These are phyloP conservation scores for Boletus eberwhitei DNA, from an alignment of 768 basidiomycete genomes.

Conservation along the genomic window DNA sequence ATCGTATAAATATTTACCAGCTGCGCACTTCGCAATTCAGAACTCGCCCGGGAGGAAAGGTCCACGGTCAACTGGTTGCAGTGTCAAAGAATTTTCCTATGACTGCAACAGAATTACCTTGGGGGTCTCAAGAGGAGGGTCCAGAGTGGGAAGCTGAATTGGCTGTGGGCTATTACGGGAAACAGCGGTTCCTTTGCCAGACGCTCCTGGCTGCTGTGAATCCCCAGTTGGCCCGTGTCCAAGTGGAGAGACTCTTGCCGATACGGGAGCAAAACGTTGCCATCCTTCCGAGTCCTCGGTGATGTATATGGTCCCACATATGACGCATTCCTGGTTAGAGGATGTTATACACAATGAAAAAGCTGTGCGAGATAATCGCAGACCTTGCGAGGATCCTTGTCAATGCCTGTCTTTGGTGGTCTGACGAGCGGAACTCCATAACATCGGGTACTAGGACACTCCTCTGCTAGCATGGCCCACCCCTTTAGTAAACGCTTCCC, in stretches of 20 bases:
- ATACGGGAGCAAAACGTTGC: constrained; percentile 40
- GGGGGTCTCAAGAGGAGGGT: constrained; percentile 27
- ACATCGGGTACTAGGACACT: constrained; percentile 68
- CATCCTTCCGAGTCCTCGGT: constrained; percentile 53
- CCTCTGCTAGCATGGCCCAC: constrained; percentile 89
- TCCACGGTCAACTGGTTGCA: constrained; percentile 21
- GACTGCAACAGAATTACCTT: constrained; percentile 21
- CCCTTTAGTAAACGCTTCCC: constrained; percentile 74
- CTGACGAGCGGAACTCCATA: constrained; percentile 83
- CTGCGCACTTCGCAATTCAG: constrained; percentile 18
- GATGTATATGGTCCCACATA: constrained; percentile 63
- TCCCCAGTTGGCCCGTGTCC: constrained; percentile 2
- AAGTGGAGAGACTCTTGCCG: constrained; percentile 3
- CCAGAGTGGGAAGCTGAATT: constrained; percentile 32
- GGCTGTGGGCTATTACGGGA: constrained; percentile 27
- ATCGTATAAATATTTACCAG: constrained; percentile 8
- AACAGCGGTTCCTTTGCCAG: constrained; percentile 10
- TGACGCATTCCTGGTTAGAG: constrained; percentile 67
- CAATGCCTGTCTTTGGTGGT: constrained; percentile 60
- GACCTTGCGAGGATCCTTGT: constrained; percentile 67
- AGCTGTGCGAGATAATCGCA: constrained; percentile 12
- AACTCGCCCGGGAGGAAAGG: constrained; percentile 8
- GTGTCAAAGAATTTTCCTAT: constrained; percentile 2
- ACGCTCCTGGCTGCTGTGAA: constrained; percentile 5
- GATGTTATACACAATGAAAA: not conserved